phyloP scores from a whole-genome alignment of 78 protist genomes.

The Planoprotostelium fungivorum region DNA sequence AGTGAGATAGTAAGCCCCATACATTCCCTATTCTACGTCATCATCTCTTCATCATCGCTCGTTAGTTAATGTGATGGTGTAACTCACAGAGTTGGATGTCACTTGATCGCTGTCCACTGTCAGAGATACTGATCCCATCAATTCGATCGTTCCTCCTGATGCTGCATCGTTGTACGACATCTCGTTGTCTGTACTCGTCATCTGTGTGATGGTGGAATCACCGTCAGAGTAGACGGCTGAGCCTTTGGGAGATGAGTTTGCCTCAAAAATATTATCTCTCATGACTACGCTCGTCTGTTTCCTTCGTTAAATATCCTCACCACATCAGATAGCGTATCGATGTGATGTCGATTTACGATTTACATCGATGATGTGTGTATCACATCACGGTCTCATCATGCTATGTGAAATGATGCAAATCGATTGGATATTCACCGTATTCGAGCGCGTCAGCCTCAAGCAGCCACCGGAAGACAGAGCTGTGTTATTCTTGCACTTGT shows the following conservation, averaged over 20 bases:
- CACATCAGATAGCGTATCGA: too few species aligned
- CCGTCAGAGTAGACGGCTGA: not conserved
- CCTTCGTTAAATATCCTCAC: too few species aligned
- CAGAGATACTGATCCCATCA: not conserved
- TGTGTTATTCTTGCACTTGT: too few species aligned
- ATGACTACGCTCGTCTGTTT: not conserved
- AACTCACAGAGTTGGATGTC: not conserved
- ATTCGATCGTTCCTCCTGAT: not conserved
- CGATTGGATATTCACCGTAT: too few species aligned
- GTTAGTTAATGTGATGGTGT: not conserved
- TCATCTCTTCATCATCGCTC: not conserved
- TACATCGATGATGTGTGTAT: too few species aligned
- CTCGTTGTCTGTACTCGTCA: not conserved
- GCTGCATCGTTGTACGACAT: not conserved
- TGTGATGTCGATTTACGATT: too few species aligned
- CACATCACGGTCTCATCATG: too few species aligned
- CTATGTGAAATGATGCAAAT: too few species aligned
- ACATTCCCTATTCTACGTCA: not conserved
- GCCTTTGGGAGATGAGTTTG: not conserved
- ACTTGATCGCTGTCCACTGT: not conserved
- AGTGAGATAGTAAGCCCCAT: not conserved
- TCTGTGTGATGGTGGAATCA: not conserved
- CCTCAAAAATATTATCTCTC: too few species aligned
- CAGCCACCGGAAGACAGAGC: too few species aligned
- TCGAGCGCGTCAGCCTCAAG: too few species aligned